These are phyloP conservation scores for Polyrhizophydium stewartii DNA, from an alignment of 371 early-diverging fungal genomes.

Conservation along the genomic window DNA sequence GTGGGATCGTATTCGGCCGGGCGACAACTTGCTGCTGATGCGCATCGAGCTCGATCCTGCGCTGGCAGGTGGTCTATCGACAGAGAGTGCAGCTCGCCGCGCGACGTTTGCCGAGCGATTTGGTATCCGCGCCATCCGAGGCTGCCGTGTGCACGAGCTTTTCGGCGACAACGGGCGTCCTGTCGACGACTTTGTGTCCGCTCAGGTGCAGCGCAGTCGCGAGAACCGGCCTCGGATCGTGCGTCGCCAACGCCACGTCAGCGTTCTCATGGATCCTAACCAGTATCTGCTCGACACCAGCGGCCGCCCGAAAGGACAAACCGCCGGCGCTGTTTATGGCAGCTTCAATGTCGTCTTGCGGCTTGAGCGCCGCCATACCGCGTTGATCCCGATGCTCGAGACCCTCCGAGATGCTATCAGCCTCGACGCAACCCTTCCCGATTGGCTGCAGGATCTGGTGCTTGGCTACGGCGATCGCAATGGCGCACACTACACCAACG, in stretches of 20 bases:
- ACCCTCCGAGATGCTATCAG: slow-evolving; percentile 84
- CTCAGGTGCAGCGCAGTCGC: background rate
- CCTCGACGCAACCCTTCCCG: slow-evolving; percentile 71
- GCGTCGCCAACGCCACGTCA: slow-evolving; percentile 59
- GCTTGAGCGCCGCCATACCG: slow-evolving; percentile 71
- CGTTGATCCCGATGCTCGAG: slow-evolving; percentile 87
- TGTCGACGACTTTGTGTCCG: slow-evolving; percentile 19
- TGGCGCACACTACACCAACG: slow-evolving; percentile 61
- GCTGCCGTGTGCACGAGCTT: slow-evolving; percentile 77
- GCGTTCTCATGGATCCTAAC: slow-evolving; percentile 79
- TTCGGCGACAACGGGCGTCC: slow-evolving; percentile 66
- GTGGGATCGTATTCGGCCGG: slow-evolving; percentile 82
- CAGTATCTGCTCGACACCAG: slow-evolving; percentile 65
- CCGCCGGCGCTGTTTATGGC: slow-evolving; percentile 68
- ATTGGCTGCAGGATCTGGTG: slow-evolving; percentile 84
- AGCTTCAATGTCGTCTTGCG: slow-evolving; percentile 87
- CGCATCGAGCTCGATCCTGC: slow-evolving; percentile 59
- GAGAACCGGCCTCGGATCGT: slow-evolving; percentile 38
- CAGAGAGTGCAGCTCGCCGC: no score
- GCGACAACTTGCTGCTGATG: slow-evolving; percentile 78
- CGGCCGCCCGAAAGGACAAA: slow-evolving; percentile 28
- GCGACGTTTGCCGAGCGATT: slow-evolving; percentile 55
- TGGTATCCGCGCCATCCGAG: slow-evolving; percentile 77
- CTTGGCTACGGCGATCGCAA: slow-evolving; percentile 92
- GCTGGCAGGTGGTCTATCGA: no score